These are phyloP conservation scores for Scleroderma bovista DNA, from an alignment of 768 basidiomycete species.

Conservation along the genomic window DNA sequence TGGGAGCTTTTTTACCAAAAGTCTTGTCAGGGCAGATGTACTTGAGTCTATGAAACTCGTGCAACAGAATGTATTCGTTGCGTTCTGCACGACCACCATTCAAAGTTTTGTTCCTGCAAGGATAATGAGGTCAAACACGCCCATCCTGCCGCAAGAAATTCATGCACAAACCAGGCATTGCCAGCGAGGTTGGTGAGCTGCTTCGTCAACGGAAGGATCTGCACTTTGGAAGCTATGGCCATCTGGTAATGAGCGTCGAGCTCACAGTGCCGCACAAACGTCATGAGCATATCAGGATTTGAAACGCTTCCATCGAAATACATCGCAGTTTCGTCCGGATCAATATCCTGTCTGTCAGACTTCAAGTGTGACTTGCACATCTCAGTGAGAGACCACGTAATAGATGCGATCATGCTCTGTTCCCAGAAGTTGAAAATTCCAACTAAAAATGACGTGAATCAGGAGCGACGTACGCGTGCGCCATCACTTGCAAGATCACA, in stretches of 20 bases:
- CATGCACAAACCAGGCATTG: slow-evolving; percentile 76
- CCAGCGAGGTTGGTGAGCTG: slow-evolving; percentile 95
- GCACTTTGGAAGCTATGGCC: slow-evolving; percentile 93
- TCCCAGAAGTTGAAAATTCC: background rate
- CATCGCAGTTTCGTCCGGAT: slow-evolving; percentile 88
- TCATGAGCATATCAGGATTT: slow-evolving; percentile 71
- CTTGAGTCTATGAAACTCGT: slow-evolving; percentile 95
- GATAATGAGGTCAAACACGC: background rate
- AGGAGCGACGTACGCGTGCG: slow-evolving; percentile 59
- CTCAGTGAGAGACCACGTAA: slow-evolving; percentile 96
- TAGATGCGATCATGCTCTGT: slow-evolving; percentile 94
- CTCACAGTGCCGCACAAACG: slow-evolving; percentile 90
- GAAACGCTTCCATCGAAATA: slow-evolving; percentile 84
- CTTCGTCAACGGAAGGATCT: slow-evolving; percentile 86
- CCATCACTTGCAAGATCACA: slow-evolving; percentile 94
- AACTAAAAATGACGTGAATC: background rate
- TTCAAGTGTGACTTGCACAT: slow-evolving; percentile 92
- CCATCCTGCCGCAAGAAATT: background rate
- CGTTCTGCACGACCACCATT: slow-evolving; percentile 98
- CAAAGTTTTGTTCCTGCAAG: slow-evolving; percentile 86
- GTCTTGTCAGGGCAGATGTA: slow-evolving; percentile 96
- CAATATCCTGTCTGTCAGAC: slow-evolving; percentile 85
- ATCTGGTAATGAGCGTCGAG: slow-evolving; percentile 96
- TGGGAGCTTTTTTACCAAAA: slow-evolving; percentile 69
- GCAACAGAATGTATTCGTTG: slow-evolving; percentile 97